A percentile compares a stretch with the other conserved stretches of the same genome.
Evolutionary conservation across 1,139 yeast species (phyloP).

Genomic region (Starmera stellimalicola): DNA sequence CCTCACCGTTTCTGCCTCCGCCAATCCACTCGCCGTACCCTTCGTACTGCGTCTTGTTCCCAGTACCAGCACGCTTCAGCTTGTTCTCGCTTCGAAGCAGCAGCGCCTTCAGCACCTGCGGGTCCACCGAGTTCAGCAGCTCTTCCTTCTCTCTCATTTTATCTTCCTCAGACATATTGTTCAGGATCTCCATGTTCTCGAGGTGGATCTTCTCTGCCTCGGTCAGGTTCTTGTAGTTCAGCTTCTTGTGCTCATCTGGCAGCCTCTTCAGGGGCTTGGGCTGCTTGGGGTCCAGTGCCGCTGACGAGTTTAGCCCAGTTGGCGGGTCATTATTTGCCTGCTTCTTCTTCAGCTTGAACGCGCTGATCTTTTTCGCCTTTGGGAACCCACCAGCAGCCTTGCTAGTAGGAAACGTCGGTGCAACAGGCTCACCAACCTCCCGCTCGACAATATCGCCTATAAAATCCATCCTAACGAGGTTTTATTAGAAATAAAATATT

Average conservation of each 20-base stretch:
- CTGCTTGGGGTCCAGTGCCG: conserved; percentile 10
- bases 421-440: conserved; percentile 31
- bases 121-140: conserved; percentile 56
- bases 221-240: conserved; percentile 21
- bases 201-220: conserved; percentile 70
- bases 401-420: conserved; percentile 9
- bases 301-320: conserved; percentile 6
- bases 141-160: conserved; percentile 59
- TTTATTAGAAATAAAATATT: too few relatives aligned
- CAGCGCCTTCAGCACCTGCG: conserved; percentile 52
- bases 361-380: conserved; percentile 27
- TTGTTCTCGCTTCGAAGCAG: conserved; percentile 34
- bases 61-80: conserved; percentile 17
- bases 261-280: conserved; percentile 15
- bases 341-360: conserved; percentile 28
- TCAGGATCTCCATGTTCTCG: conserved; percentile 60
- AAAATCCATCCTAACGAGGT: conserved; percentile 56
- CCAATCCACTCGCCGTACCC: conserved; percentile 72
- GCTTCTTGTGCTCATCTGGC: conserved; percentile 11
- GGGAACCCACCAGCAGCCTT: conserved; percentile 34
- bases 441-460: conserved; percentile 71
- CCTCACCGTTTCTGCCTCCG: conserved; percentile 37
- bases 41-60: conserved; percentile 38
- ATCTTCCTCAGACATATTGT: conserved; percentile 59
- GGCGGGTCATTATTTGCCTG: conserved; percentile 19